Percentiles rank a stretch among this genome's conserved stretches.
Conservation (phyloP, 805 yeast genomes). For the Candida golubevii region DNA sequence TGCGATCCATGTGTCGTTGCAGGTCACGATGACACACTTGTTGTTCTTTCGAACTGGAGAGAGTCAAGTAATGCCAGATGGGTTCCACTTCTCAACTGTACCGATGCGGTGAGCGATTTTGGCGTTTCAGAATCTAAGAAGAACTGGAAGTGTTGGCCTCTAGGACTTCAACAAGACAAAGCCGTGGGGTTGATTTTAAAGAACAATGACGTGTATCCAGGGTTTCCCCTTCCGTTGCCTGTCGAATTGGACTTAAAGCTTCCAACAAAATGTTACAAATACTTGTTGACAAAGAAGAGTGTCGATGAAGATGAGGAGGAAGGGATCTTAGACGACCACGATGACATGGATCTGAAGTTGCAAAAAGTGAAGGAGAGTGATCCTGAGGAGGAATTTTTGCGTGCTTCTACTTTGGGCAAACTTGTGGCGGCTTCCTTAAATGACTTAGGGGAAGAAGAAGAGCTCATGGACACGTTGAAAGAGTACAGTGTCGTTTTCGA, state of each 20-base stretch:
- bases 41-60: constrained; percentile 77
- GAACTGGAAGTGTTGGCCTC: constrained; percentile 79
- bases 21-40: constrained; percentile 70
- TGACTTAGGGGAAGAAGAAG: constrained; percentile 31
- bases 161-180: constrained; percentile 68
- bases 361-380: constrained; percentile 23
- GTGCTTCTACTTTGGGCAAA: constrained; percentile 58
- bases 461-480: constrained; percentile 47
- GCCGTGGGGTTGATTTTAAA: constrained; percentile 72
- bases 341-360: constrained; percentile 10
- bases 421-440: constrained; percentile 50
- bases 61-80: constrained; percentile 71
- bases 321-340: constrained; percentile 10
- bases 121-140: constrained; percentile 44
- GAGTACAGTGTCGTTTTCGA: constrained; percentile 59
- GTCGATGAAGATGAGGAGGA: constrained; percentile 27
- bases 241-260: constrained; percentile 68
- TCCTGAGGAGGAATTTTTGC: constrained; percentile 63
- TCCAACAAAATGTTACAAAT: constrained; percentile 45
- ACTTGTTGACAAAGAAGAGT: constrained; percentile 19
- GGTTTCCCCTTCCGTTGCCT: constrained; percentile 81
- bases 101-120: constrained; percentile 41
- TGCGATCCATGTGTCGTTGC: constrained; percentile 85
- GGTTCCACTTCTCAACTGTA: constrained; percentile 76
- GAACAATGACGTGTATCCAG: constrained; percentile 62